Base-by-base conservation (phyloP, 768 basidiomycete genomes). In the Boletus reticuloceps region DNA sequence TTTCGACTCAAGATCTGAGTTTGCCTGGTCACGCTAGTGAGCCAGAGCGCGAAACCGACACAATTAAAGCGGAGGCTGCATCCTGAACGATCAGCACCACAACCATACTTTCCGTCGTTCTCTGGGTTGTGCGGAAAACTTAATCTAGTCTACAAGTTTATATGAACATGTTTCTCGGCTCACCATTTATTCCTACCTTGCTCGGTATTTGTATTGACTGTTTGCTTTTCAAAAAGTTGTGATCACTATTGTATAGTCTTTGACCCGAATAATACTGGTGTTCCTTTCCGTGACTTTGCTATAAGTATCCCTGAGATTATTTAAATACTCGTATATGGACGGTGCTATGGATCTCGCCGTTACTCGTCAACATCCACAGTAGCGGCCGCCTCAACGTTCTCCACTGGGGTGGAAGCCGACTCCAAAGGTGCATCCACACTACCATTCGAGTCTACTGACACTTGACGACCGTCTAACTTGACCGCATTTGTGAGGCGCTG, bases 1-100 rank as follows among this genome's bases (percentile, higher is more conserved):
- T 88, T 69, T 73, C 81, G 46, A 74, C 83, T 37, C 86, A 85
- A 62, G 89, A 89, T 58, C 66, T 91, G 60, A 80, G 79, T 53
- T 78, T 91, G 64, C 46, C 75, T 61, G 78, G 82, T 50, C 76
- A 81, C 51, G 57, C 69, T 40, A 82, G 80, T 66, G 87, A 88
- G 58, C 69, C 83, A 51, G 88, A 88, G 34, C 77, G 79, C 51
- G 84, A 87, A 62, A 61, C 77, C 43, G 89, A 88, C 53, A 60
- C 81, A 44, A 82, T 88, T 57, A 89, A 89, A 77, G 72, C 84
- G 44, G 89, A 91, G 71, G 79, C 78, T 63, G 61, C 59, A 51
- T 63, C 75, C 59, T 73, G 65, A 69, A 58, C 22, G 54, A 54
- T 53, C 39, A 47, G 54, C 53, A 58, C 47, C 54, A 58, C 56